Conservation (phyloP, 106 monocot species). For the Acorus gramineus region DNA sequence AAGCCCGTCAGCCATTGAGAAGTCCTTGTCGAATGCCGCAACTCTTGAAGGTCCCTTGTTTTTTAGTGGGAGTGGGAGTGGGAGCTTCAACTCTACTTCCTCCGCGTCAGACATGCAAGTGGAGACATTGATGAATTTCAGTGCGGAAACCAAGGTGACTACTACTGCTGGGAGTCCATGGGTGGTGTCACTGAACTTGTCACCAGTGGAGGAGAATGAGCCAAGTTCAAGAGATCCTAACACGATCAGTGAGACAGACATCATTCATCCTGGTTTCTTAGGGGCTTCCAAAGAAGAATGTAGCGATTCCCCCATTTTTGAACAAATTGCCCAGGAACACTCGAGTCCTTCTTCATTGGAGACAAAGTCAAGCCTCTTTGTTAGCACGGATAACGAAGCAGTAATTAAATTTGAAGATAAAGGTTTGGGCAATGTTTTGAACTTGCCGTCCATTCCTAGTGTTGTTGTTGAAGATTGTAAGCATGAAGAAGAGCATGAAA, state of each 20-base stretch:
- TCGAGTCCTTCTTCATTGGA: slow-evolving; percentile 6
- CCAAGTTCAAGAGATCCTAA: slow-evolving; percentile 19
- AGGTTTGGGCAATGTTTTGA: slow-evolving; percentile 12
- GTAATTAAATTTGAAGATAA: slow-evolving; percentile 1
- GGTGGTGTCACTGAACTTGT: slow-evolving; percentile 27
- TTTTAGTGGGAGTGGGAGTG: slow-evolving; percentile 20
- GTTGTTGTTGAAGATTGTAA: slow-evolving; percentile 17
- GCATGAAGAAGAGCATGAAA: slow-evolving; percentile 19
- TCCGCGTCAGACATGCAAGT: slow-evolving; percentile 16
- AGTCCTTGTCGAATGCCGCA: slow-evolving; percentile 16
- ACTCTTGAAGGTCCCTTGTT: slow-evolving; percentile 21
- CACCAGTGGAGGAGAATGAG: slow-evolving; percentile 25
- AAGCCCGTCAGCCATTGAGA: slow-evolving; percentile 51
- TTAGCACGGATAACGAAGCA: not conserved
- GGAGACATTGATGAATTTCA: slow-evolving; percentile 2
- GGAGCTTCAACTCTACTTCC: slow-evolving; percentile 14
- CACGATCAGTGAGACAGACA: slow-evolving; percentile 21
- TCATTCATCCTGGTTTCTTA: slow-evolving; percentile 13
- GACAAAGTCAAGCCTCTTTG: not conserved
- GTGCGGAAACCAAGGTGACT: slow-evolving; percentile 2
- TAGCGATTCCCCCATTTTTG: not conserved
- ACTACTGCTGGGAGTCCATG: slow-evolving; percentile 7
- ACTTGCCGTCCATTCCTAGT: slow-evolving; percentile 34
- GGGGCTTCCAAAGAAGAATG: slow-evolving; percentile 3
- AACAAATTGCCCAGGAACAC: not conserved